Conservation (phyloP, 495 filamentous ascomycete species). For the Parachaetomium inaequale region DNA sequence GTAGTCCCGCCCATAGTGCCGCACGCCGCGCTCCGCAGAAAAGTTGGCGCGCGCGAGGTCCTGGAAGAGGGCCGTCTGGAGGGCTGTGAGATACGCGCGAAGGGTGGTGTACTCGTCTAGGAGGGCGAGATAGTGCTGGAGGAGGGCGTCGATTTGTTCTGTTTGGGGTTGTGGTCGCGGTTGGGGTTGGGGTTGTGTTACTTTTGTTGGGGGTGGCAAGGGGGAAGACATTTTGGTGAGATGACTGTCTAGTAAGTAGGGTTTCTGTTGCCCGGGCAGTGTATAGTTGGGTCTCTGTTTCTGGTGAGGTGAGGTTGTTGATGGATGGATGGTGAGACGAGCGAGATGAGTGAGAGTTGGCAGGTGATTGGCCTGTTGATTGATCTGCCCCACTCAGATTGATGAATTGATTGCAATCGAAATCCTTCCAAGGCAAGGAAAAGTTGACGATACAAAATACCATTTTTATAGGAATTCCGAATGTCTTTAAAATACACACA, state of each 20-base stretch:
- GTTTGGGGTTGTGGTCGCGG: neutral
- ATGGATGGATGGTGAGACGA: neutral
- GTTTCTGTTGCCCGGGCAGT: no score
- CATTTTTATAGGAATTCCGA: no score
- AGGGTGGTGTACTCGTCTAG: conserved; percentile 67
- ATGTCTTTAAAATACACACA: no score
- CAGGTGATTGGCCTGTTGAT: neutral
- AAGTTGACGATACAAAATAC: no score
- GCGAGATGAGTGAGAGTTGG: neutral
- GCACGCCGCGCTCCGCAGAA: conserved; percentile 55
- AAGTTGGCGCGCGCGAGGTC: conserved; percentile 70
- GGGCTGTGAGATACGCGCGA: conserved; percentile 49
- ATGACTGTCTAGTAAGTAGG: no score
- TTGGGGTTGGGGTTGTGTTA: neutral
- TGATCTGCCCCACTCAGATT: neutral
- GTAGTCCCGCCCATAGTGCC: conserved; percentile 59
- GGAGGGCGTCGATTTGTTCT: conserved; percentile 57
- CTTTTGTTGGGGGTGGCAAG: neutral
- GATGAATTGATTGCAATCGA: neutral
- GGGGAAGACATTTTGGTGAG: neutral
- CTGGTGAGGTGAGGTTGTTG: neutral
- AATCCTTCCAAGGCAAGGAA: no score
- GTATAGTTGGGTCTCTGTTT: no score
- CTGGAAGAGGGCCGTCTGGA: conserved; percentile 53
- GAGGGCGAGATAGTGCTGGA: conserved; percentile 65